Base-by-base conservation (phyloP, 345 rosid species). In the Passiflora organensis region DNA sequence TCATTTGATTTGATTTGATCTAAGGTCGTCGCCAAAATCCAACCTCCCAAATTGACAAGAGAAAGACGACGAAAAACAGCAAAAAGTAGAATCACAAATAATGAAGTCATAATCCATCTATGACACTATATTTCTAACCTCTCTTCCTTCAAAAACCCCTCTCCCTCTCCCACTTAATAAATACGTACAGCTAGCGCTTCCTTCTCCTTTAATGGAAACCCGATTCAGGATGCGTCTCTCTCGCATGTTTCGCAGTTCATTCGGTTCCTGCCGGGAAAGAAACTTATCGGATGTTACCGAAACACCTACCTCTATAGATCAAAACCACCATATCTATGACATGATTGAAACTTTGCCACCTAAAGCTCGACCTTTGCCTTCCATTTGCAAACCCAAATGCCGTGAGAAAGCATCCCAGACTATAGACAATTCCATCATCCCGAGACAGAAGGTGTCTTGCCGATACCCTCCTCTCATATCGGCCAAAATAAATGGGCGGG, bases 221-320 rank as follows among this genome's bases (percentile, higher is more conserved):
- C 65, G 79, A 49, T 67, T 87, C 63, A 87, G 67, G 69, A 78
- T 64, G 46, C 68, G 79, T 49, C 64, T 89, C 73, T 78, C 89
- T 64, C 80, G 85, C 60, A 62, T 86, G 65, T 72, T 86, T 61
- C 81, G 78, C 1, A 62, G 86, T 55, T 80, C 96, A 36, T 76
- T 87, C 23, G 66, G 60, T 39, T 72, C 87, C 6, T 89, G 97
- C 66, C 74, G 82, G 47, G 51, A 81, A 65, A 55, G 83, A 49
- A 72, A 80, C 66, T 25, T 79, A 22, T 67, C 81, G 57, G 97
- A 84, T 62, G 87, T 79, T 20, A 72, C 70, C 21, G 85, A 82
- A 32, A 79, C 63, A 20, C 51, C 84, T n/a, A 63, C 67, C 13
- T 67, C 67, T 23, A 14, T 55, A 37, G 69, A 75, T 12, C 64